phyloP scores from a whole-genome alignment of 495 filamentous ascomycete species.

The Aspergillus egyptiacus region DNA sequence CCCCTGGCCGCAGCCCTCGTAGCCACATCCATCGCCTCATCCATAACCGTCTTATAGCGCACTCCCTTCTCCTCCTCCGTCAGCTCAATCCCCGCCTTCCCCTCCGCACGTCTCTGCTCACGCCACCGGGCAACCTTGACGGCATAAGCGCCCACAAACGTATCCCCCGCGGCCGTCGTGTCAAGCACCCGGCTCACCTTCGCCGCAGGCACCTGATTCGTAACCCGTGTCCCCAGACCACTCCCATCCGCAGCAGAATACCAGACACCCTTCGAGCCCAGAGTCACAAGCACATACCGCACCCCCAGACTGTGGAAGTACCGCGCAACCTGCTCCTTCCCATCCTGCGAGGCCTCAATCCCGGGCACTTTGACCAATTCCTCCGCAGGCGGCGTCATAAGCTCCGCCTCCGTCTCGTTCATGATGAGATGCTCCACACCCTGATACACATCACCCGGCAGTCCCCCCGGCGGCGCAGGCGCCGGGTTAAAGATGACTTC shows the following conservation, averaged over 20 bases:
- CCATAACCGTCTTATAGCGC: conserved; percentile 46
- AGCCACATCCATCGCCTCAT: conserved; percentile 58
- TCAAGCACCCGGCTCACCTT: conserved; percentile 70
- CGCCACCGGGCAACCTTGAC: conserved; percentile 51
- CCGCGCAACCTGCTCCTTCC: conserved; percentile 44
- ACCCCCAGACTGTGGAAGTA: conserved; percentile 64
- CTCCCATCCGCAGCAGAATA: conserved; percentile 46
- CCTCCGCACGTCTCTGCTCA: conserved; percentile 29
- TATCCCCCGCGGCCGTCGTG: conserved; percentile 92
- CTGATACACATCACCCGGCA: conserved; percentile 62
- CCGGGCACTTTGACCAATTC: conserved; percentile 28
- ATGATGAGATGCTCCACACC: conserved; percentile 75
- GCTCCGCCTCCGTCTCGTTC: conserved; percentile 84
- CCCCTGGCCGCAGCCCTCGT: conserved; percentile 69
- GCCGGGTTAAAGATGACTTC: conserved; percentile 79
- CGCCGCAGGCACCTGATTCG: conserved; percentile 44
- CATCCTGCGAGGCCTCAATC: conserved; percentile 40
- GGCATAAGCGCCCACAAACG: conserved; percentile 86
- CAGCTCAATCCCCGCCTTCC: conserved; percentile 31
- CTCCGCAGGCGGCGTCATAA: conserved; percentile 50
- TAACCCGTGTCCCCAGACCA: conserved; percentile 23
- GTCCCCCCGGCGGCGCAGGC: conserved; percentile 56
- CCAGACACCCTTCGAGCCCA: conserved; percentile 68
- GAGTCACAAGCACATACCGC: conserved; percentile 70
- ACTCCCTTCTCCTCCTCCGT: conserved; percentile 37